Conservation (phyloP, 371 early-diverging fungal genomes). For the Phascolomyces articulosus region DNA sequence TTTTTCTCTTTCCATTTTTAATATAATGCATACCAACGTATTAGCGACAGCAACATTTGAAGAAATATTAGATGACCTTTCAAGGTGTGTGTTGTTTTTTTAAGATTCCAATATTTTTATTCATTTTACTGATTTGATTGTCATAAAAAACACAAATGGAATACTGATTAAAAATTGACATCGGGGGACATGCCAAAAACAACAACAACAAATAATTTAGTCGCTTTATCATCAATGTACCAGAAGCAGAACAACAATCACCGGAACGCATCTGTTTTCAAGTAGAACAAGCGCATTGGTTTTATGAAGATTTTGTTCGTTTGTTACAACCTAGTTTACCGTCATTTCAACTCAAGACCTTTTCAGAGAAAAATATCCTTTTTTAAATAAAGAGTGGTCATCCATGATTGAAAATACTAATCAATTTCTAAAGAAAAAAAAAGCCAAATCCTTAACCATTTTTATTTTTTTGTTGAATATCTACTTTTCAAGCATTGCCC, state of each 20-base stretch:
- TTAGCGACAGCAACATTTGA: constrained; percentile 73
- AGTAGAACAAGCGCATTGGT: constrained; percentile 99
- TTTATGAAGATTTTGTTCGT: constrained; percentile 97
- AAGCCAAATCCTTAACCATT: constrained; percentile 28
- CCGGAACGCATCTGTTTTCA: constrained; percentile 98
- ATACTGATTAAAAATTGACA: too few relatives aligned
- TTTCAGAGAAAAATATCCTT: constrained; percentile 76
- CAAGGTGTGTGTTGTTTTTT: constrained; percentile 54
- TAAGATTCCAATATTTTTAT: background rate
- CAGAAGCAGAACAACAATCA: constrained; percentile 87
- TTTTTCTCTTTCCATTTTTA: too few relatives aligned
- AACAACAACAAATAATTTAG: constrained; percentile 36
- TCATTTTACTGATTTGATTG: too few relatives aligned
- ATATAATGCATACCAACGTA: constrained; percentile 40
- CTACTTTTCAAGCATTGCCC: constrained; percentile 88
- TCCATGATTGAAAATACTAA: constrained; percentile 14
- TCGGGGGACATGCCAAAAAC: too few relatives aligned
- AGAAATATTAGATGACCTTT: constrained; percentile 84
- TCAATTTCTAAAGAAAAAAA: background rate
- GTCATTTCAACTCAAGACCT: constrained; percentile 80
- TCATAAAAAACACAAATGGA: background rate
- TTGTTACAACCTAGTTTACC: constrained; percentile 81
- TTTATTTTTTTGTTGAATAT: constrained; percentile 14
- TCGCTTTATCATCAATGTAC: constrained; percentile 98
- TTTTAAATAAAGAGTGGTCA: too few relatives aligned